These are phyloP conservation scores for Populus hybrid DNA, from an alignment of 441 rosid genomes.

Conservation along the genomic window DNA sequence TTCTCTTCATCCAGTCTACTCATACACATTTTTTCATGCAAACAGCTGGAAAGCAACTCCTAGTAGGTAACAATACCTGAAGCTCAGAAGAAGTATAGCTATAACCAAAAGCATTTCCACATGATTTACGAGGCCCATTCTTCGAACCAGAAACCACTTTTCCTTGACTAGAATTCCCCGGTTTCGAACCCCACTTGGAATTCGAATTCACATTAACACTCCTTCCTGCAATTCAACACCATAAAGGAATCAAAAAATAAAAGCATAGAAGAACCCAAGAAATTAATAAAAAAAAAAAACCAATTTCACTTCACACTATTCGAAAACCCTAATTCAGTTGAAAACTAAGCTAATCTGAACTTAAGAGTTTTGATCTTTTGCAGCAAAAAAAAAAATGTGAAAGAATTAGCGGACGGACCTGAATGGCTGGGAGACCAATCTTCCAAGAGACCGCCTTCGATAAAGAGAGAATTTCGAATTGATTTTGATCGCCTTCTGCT, in stretches of 20 bases:
- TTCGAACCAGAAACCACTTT: slow-evolving; percentile 44
- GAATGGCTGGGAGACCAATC: slow-evolving; percentile 27
- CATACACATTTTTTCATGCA: not conserved
- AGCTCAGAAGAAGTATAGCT: slow-evolving; percentile 46
- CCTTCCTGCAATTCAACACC: slow-evolving; percentile 39
- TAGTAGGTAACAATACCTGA: slow-evolving; percentile 33
- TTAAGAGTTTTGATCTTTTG: not conserved
- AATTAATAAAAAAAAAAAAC: not conserved
- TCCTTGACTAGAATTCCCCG: slow-evolving; percentile 29
- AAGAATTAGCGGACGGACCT: slow-evolving; percentile 6
- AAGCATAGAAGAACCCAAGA: slow-evolving; percentile 2
- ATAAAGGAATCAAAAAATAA: slow-evolving; percentile 9
- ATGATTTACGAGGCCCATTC: slow-evolving; percentile 29
- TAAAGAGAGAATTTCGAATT: slow-evolving; percentile 29
- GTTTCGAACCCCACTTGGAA: slow-evolving; percentile 25
- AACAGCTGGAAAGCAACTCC: not conserved
- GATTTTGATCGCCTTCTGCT: slow-evolving; percentile 9
- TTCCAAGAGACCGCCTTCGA: slow-evolving; percentile 35
- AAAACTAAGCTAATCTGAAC: not conserved
- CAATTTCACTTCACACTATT: not conserved
- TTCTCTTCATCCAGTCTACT: not conserved
- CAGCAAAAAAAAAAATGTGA: not conserved
- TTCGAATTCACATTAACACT: slow-evolving; percentile 20
- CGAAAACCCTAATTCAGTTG: not conserved
- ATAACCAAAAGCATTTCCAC: slow-evolving; percentile 39